Percentiles rank a stretch among this genome's conserved stretches.
phyloP scores from a whole-genome alignment of 73 alveolate genomes.

The Diophrys sp. region DNA sequence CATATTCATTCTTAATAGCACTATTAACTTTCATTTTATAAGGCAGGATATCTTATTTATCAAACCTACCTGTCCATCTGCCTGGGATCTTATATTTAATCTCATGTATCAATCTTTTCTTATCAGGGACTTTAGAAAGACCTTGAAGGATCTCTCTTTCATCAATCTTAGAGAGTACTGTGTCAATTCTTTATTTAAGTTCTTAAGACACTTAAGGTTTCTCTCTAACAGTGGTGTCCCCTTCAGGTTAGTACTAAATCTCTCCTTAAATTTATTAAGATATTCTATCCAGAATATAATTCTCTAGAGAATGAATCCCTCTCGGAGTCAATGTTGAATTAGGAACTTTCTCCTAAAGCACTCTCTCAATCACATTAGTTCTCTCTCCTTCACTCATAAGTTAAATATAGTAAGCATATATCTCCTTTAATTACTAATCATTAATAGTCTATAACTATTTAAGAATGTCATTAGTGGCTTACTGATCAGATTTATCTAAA shows the following conservation, averaged over 20 bases:
- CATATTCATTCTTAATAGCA: conserved; percentile 42
- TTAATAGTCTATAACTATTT: background rate
- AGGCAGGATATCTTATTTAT: conserved; percentile 57
- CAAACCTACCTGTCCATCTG: conserved; percentile 55
- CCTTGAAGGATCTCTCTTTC: background rate
- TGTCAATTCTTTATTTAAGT: background rate
- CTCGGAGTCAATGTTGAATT: background rate
- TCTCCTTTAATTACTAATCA: background rate
- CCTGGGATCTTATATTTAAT: conserved; percentile 57
- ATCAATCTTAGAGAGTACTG: background rate
- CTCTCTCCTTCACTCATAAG: background rate
- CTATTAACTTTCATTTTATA: conserved; percentile 1
- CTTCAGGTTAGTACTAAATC: background rate
- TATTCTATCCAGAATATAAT: background rate
- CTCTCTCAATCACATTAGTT: background rate
- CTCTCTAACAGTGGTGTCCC: background rate
- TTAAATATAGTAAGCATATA: background rate
- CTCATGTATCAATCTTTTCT: conserved; percentile 31
- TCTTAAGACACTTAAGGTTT: background rate
- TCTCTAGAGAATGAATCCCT: background rate
- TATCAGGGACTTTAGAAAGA: conserved; percentile 41
- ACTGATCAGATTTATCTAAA: background rate
- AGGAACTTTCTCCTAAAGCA: background rate
- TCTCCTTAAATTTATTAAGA: background rate
- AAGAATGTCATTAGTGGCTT: too few species aligned